Conservation (phyloP, 352 stramenopile species). For the Thraustotheca clavata region DNA sequence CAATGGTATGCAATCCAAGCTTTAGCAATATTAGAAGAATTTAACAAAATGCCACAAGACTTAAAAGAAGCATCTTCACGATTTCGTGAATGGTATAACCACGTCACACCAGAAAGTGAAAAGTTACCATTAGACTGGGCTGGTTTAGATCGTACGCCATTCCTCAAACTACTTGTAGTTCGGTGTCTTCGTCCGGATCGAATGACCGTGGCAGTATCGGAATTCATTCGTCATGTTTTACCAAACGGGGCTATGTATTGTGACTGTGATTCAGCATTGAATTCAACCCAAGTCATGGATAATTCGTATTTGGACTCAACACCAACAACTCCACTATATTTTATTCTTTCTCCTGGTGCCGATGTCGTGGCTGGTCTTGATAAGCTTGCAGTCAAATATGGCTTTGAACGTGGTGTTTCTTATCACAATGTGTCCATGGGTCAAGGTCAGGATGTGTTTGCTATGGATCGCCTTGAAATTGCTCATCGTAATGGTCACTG, state of each 20-base stretch:
- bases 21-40: constrained; percentile 91
- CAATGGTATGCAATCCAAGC: constrained; percentile 89
- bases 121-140: constrained; percentile 97
- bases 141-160: constrained; percentile 90
- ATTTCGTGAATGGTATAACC: constrained; percentile 98
- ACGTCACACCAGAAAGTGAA: constrained; percentile 92
- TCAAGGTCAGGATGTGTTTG: constrained; percentile 93
- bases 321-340: constrained; percentile 93
- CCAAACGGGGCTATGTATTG: constrained; percentile 92
- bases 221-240: constrained; percentile 91
- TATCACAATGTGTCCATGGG: constrained; percentile 98
- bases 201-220: constrained; percentile 91
- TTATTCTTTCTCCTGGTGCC: constrained; percentile 93
- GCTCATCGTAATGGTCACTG: constrained; percentile 94
- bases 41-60: constrained; percentile 94
- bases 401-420: constrained; percentile 91
- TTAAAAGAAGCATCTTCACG: constrained; percentile 91
- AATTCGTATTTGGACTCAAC: constrained; percentile 92
- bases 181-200: constrained; percentile 90
- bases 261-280: constrained; percentile 95
- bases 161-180: constrained; percentile 96
- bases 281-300: constrained; percentile 93
- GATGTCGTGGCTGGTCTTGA: constrained; percentile 95
- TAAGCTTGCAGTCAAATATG: constrained; percentile 91
- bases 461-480: constrained; percentile 92